Percentiles rank a stretch among this genome's conserved stretches.
These are phyloP conservation scores for Rhododendron vialii DNA, from an alignment of 148 eudicot species.

Conservation along the genomic window DNA sequence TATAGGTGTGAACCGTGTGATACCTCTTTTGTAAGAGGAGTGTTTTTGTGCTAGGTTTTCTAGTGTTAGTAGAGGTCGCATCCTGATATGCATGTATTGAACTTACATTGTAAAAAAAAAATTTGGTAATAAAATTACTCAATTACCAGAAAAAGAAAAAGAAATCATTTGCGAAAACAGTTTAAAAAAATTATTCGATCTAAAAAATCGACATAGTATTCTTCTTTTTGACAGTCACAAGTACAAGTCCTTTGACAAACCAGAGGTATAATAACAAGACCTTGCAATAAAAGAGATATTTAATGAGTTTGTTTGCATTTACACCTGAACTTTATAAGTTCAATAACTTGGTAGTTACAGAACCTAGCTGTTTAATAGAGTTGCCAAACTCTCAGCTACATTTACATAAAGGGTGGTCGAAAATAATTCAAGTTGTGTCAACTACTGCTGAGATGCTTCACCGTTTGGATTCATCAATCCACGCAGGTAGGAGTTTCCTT, in stretches of 20 bases:
- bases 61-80: no score
- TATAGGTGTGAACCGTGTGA: no score
- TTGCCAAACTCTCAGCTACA: not conserved
- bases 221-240: no score
- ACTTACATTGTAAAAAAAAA: no score
- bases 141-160: no score
- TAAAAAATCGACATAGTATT: no score
- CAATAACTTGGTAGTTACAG: not conserved
- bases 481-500: not conserved
- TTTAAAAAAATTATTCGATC: no score
- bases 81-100: no score
- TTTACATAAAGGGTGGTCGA: not conserved
- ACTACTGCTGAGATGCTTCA: not conserved
- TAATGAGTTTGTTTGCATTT: not conserved
- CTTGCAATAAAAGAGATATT: not conserved
- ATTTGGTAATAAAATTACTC: no score
- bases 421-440: not conserved
- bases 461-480: not conserved
- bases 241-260: not conserved
- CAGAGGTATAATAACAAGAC: not conserved
- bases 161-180: no score
- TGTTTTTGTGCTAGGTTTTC: no score
- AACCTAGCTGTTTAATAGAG: not conserved
- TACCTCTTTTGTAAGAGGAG: no score
- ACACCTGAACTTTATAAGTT: not conserved